Evolutionary conservation across 257 asterid species (phyloP), one percentile per base, ranked within the genome.

Genomic region (Fraxinus pennsylvanica): DNA sequence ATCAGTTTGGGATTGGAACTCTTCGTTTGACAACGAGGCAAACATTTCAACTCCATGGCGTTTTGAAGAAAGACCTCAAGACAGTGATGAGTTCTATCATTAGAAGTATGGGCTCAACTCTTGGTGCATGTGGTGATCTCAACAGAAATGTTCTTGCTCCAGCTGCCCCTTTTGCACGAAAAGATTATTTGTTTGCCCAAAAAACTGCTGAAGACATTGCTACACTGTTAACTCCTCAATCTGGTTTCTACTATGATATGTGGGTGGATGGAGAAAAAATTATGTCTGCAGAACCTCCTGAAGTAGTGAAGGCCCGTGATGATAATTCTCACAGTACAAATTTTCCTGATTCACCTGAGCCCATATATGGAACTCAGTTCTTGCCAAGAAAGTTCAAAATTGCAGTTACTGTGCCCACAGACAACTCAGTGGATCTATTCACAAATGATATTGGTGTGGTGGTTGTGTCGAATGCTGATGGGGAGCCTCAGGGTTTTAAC

Each of bases 91-190:
- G 98, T 82, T 61, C 93, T 14, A 95, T 95, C 77, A 93, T 95
- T 72, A 78, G 79, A 70, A 84, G 81, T 85, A 93, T 95, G 99
- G 98, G 98, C 22, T 93, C 99, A 43, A 95, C 99, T 14, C 96
- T 95, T 39, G 99, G 99, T 47, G 99, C 99, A 0, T 95, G 99
- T 79, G 99, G 99, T 83, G 99, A 95, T 87, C 92, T 95, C 57
- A 95, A 95, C 74, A 84, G 99, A 81, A 95, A 95, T 30, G 99
- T 95, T 72, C 96, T 95, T 32, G 99, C 99, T 66, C 98, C 99
- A 10, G 97, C 99, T 19, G 97, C 97, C 50, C 98, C 98, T 2
- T 83, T 79, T 79, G 57, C 82, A 0, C 83, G 81, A 50, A 95
- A 91, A 84, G 97, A 93, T 82, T 93, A 95, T 88, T 80, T 93